Conservation (phyloP, 2,329 filamentous ascomycete species). For the Ascochyta fabae region DNA sequence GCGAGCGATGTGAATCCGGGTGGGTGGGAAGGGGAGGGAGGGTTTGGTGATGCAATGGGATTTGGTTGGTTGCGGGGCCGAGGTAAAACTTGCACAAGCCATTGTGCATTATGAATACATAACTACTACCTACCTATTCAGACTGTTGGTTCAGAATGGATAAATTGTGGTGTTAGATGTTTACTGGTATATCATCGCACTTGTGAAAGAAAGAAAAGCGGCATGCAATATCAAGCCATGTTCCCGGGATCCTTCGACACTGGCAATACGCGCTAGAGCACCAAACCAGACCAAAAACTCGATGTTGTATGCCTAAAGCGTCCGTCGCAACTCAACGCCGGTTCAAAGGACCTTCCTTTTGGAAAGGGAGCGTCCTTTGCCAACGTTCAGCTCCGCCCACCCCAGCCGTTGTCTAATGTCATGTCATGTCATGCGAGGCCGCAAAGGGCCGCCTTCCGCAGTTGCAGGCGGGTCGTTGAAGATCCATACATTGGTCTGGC, state of each 20-base stretch:
- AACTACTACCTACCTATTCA: no score
- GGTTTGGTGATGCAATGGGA: no score
- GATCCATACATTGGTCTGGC: slow-evolving; percentile 11
- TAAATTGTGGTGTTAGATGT: no score
- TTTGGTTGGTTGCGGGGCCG: no score
- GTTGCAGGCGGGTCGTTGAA: slow-evolving; percentile 11
- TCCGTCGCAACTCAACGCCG: background rate
- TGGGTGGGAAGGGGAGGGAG: no score
- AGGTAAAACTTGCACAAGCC: no score
- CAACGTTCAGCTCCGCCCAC: slow-evolving; percentile 1
- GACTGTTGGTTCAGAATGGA: no score
- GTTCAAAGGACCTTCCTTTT: slow-evolving; percentile 3
- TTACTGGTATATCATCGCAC: no score
- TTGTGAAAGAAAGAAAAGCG: background rate
- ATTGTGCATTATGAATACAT: no score
- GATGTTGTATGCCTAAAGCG: slow-evolving; percentile 6
- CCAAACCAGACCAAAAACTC: background rate
- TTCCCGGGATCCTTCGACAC: background rate
- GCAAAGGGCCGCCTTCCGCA: slow-evolving; percentile 18
- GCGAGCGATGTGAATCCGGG: no score
- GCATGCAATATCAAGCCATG: slow-evolving; percentile 1
- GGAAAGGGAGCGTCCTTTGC: slow-evolving; percentile 1
- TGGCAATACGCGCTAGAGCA: background rate
- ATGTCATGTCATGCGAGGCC: slow-evolving; percentile 13
- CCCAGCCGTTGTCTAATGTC: slow-evolving; percentile 1